These are phyloP conservation scores for Monilinia laxa DNA, from an alignment of 2,329 filamentous ascomycete genomes.

Conservation along the genomic window DNA sequence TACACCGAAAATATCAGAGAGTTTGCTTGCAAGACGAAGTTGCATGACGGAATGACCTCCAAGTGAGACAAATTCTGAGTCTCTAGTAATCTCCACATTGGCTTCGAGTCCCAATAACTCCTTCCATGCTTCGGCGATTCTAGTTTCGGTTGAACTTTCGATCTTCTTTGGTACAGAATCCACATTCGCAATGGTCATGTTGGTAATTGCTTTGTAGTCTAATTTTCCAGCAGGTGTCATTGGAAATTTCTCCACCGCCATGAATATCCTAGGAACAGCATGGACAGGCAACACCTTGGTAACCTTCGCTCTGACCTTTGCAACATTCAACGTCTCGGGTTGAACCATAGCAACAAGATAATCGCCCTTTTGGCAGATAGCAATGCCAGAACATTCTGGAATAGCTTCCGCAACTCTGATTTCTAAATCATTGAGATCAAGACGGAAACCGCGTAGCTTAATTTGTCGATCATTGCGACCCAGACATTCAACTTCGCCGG, in stretches of 20 bases:
- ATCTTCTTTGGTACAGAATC: neutral
- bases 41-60: constrained; percentile 39
- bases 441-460: constrained; percentile 43
- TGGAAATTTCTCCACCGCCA: constrained; percentile 37
- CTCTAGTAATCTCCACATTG: constrained; percentile 23
- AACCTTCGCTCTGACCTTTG: constrained; percentile 20
- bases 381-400: constrained; percentile 30
- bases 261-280: constrained; percentile 36
- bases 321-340: constrained; percentile 26
- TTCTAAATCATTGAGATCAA: constrained; percentile 46
- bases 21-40: constrained; percentile 28
- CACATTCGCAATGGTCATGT: neutral
- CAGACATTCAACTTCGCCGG: constrained; percentile 43
- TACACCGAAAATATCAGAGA: constrained; percentile 24
- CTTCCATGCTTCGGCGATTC: constrained; percentile 24
- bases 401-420: constrained; percentile 32
- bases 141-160: constrained; percentile 11
- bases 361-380: constrained; percentile 34
- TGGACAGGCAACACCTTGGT: constrained; percentile 32
- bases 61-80: constrained; percentile 36
- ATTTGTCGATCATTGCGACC: constrained; percentile 47
- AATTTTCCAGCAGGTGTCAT: constrained; percentile 40
- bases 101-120: constrained; percentile 26
- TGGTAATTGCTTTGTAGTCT: constrained; percentile 39
- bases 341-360: constrained; percentile 39